A percentile compares a stretch with the other conserved stretches of the same genome.
These are phyloP conservation scores for Macrolepiota fuliginosa DNA, from an alignment of 768 basidiomycete genomes.

Conservation along the genomic window DNA sequence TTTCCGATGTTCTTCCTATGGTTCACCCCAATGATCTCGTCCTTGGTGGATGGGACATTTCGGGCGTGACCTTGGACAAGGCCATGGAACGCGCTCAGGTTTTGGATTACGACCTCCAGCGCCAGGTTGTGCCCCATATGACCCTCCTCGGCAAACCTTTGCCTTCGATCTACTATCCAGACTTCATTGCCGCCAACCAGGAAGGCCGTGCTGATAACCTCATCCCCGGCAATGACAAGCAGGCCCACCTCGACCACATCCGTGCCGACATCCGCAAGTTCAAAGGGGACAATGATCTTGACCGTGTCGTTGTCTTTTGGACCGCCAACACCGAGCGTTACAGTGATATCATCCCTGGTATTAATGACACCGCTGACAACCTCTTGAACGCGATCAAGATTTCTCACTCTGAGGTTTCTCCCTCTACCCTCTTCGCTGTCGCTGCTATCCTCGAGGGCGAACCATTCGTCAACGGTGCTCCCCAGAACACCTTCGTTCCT, in stretches of 20 bases:
- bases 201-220: slow-evolving; percentile 85
- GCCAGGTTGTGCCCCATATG: slow-evolving; percentile 90
- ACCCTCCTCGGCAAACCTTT: slow-evolving; percentile 76
- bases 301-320: slow-evolving; percentile 94
- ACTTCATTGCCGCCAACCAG: slow-evolving; percentile 98
- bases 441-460: slow-evolving; percentile 93
- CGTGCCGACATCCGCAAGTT: slow-evolving; percentile 93
- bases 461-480: slow-evolving; percentile 96
- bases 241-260: slow-evolving; percentile 86
- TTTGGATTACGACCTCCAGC: slow-evolving; percentile 94
- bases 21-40: slow-evolving; percentile 98
- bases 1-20: slow-evolving; percentile 94
- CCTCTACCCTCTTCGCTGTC: slow-evolving; percentile 93
- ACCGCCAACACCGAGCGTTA: slow-evolving; percentile 99
- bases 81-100: slow-evolving; percentile 94
- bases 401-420: slow-evolving; percentile 96
- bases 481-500: slow-evolving; percentile 98
- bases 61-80: slow-evolving; percentile 76
- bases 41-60: slow-evolving; percentile 99
- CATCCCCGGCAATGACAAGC: slow-evolving; percentile 83
- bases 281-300: slow-evolving; percentile 81
- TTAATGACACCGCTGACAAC: slow-evolving; percentile 93
- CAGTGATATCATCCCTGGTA: slow-evolving; percentile 88
- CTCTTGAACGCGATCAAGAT: slow-evolving; percentile 76
- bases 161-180: slow-evolving; percentile 95